Evolutionary conservation across 31 red algal species (phyloP).

Genomic region (Asparagopsis taxiformis): DNA sequence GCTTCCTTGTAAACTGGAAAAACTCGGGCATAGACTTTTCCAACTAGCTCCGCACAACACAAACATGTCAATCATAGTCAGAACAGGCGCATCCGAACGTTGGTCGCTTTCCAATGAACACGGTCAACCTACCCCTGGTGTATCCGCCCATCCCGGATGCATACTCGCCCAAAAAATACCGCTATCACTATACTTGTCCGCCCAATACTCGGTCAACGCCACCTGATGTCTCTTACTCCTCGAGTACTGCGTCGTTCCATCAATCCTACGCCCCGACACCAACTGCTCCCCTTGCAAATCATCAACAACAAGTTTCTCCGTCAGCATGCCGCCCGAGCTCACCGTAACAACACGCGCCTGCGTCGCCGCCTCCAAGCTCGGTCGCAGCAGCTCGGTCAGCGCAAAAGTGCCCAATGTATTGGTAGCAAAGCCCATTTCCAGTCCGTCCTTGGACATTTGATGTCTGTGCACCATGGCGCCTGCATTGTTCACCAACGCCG

Average conservation of each 20-base stretch:
- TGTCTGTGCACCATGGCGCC: slow-evolving; percentile 50
- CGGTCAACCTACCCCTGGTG: slow-evolving; percentile 48
- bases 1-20: slow-evolving; percentile 29
- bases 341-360: slow-evolving; percentile 67
- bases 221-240: slow-evolving; percentile 81
- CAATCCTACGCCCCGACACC: slow-evolving; percentile 29
- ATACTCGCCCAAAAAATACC: slow-evolving; percentile 52
- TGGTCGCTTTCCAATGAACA: neutral
- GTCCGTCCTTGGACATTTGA: slow-evolving; percentile 52
- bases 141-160: slow-evolving; percentile 92
- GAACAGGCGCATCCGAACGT: neutral
- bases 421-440: slow-evolving; percentile 82
- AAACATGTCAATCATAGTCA: neutral
- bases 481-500: slow-evolving; percentile 86
- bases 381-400: slow-evolving; percentile 84
- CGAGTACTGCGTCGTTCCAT: slow-evolving; percentile 75
- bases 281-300: slow-evolving; percentile 48
- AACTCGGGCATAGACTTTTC: slow-evolving; percentile 86
- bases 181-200: slow-evolving; percentile 7
- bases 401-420: slow-evolving; percentile 85
- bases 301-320: slow-evolving; percentile 55
- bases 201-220: slow-evolving; percentile 73
- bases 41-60: neutral
- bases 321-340: slow-evolving; percentile 90
- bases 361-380: slow-evolving; percentile 26